Conservation (phyloP, 352 stramenopile species). For the Phytophthora macrochlamydospora region DNA sequence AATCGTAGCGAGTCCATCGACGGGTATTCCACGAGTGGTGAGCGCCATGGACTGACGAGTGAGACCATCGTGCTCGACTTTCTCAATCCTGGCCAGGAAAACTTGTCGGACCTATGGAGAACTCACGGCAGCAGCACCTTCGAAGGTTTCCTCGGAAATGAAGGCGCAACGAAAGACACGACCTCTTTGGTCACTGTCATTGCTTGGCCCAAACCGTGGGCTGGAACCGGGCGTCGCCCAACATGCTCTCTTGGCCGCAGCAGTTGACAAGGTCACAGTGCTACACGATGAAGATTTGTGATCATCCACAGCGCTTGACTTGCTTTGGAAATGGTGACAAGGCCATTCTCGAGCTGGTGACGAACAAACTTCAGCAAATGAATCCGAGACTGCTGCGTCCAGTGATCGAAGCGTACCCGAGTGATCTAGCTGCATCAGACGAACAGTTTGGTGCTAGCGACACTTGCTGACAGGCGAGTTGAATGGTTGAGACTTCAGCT, state of each 20-base stretch:
- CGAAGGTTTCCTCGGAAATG: neutral
- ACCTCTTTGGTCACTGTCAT: neutral
- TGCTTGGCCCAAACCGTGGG: neutral
- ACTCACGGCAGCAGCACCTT: neutral
- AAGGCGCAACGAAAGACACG: neutral
- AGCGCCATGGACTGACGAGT: neutral
- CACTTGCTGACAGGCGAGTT: no score
- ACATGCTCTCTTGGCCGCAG: neutral
- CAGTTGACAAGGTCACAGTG: neutral
- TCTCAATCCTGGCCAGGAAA: neutral
- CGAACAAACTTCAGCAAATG: neutral
- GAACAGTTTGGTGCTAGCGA: no score
- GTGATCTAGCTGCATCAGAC: neutral
- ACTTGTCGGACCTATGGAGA: neutral
- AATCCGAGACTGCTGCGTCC: neutral
- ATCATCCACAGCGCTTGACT: neutral
- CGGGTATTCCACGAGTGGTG: neutral
- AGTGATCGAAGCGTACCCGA: neutral
- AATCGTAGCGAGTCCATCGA: neutral
- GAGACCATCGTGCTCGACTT: neutral
- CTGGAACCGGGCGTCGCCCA: no score
- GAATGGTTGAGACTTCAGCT: neutral
- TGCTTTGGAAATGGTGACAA: neutral
- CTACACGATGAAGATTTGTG: neutral
- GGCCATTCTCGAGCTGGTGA: neutral